Percentiles rank a stretch among this genome's conserved stretches.
Evolutionary conservation across 441 rosid species (phyloP).

Genomic region (Daphne laureola): DNA sequence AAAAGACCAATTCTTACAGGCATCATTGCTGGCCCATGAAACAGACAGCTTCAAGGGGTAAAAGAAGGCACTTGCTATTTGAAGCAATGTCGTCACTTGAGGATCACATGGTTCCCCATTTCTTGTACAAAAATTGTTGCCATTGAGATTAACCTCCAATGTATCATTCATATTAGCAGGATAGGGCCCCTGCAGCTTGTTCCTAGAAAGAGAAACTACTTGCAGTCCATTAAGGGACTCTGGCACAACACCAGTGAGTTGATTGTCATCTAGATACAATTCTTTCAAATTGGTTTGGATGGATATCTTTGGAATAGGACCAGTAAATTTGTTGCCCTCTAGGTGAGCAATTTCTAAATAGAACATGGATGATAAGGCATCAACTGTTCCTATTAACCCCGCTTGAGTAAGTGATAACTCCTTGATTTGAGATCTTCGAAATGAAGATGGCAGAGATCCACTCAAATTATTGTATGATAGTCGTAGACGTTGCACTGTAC

Average conservation of each 20-base stretch:
- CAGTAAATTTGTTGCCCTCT: constrained; percentile 46
- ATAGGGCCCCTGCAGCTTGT: constrained; percentile 59
- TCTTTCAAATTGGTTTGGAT: constrained; percentile 29
- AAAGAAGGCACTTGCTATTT: constrained; percentile 36
- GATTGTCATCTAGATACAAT: constrained; percentile 50
- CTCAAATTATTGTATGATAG: constrained; percentile 55
- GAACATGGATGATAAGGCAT: constrained; percentile 41
- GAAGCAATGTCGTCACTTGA: constrained; percentile 42
- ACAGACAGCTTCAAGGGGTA: constrained; percentile 35
- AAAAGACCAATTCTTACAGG: constrained; percentile 32
- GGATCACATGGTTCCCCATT: constrained; percentile 25
- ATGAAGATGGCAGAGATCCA: constrained; percentile 38
- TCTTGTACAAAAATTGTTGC: constrained; percentile 27
- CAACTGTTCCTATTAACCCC: constrained; percentile 44
- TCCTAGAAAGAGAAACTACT: constrained; percentile 28
- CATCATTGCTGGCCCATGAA: constrained; percentile 50
- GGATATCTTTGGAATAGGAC: constrained; percentile 55
- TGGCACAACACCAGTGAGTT: constrained; percentile 44
- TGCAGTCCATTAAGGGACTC: constrained; percentile 14
- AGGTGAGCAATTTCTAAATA: constrained; percentile 48
- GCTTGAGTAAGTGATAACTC: no score
- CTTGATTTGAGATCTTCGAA: constrained; percentile 48
- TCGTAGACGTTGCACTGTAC: constrained; percentile 32
- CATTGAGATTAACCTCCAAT: background rate
- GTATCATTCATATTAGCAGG: constrained; percentile 18